These are phyloP conservation scores for Saccharomycopsis oosterbeekiorum DNA, from an alignment of 805 yeast genomes.

Conservation along the genomic window DNA sequence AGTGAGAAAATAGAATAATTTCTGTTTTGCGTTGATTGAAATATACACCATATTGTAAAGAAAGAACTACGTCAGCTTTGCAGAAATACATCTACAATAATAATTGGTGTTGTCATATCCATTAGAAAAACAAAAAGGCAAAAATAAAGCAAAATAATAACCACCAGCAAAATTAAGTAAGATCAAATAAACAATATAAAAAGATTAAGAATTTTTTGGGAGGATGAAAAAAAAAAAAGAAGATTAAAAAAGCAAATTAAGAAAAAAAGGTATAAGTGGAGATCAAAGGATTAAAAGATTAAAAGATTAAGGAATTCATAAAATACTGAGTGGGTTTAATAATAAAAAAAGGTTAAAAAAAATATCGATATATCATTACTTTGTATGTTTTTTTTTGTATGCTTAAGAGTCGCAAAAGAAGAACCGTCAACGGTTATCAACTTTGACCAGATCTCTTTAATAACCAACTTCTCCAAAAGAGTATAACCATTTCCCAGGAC, in stretches of 20 bases:
- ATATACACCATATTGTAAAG: too few species aligned
- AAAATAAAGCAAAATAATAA: not conserved
- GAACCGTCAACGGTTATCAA: not conserved
- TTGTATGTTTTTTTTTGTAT: not conserved
- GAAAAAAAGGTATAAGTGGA: not conserved
- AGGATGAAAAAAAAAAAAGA: not conserved
- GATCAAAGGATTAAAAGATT: too few species aligned
- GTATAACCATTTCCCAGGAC: constrained; percentile 77
- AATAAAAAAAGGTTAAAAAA: not conserved
- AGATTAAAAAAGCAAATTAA: not conserved
- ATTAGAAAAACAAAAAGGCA: not conserved
- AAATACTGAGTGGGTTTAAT: not conserved
- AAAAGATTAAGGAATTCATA: not conserved
- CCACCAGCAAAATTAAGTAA: not conserved
- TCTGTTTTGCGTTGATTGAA: too few species aligned
- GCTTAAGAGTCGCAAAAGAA: not conserved
- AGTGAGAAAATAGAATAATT: too few species aligned
- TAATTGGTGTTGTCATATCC: not conserved
- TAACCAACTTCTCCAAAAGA: constrained; percentile 43
- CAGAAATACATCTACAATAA: not conserved
- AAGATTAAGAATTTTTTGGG: not conserved
- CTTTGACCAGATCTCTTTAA: not conserved
- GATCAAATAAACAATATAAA: not conserved
- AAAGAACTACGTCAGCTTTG: not conserved
- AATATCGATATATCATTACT: not conserved